Evolutionary conservation across 2,329 filamentous ascomycete genomes (phyloP).

Genomic region (Sclerotinia minor): DNA sequence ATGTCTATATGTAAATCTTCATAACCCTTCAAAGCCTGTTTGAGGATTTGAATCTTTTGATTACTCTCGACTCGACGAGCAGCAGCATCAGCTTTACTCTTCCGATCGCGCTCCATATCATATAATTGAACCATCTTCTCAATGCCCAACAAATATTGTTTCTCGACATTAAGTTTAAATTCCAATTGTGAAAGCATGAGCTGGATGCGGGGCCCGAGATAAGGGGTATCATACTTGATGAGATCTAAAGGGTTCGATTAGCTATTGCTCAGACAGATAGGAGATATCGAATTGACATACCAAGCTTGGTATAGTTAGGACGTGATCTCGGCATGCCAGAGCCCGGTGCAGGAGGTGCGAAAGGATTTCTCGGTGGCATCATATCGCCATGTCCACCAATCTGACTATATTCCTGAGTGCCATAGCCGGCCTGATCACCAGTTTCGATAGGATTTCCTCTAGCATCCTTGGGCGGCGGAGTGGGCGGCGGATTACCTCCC

Average conservation of each 20-base stretch:
- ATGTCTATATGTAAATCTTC: constrained; percentile 96
- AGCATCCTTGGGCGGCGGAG: constrained; percentile 74
- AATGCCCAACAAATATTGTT: constrained; percentile 97
- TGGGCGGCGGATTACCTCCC: constrained; percentile 54
- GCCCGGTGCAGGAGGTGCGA: constrained; percentile 69
- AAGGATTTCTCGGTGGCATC: constrained; percentile 81
- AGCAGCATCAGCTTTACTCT: constrained; percentile 91
- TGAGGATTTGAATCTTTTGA: constrained; percentile 94
- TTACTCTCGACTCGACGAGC: constrained; percentile 89
- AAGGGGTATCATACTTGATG: constrained; percentile 96
- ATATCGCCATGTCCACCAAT: constrained; percentile 67
- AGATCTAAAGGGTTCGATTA: constrained; percentile 62
- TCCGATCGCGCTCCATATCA: constrained; percentile 93
- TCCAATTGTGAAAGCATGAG: constrained; percentile 98
- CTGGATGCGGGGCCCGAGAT: constrained; percentile 95
- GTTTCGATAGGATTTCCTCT: constrained; percentile 48
- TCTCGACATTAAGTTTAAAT: constrained; percentile 98
- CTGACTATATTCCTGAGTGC: constrained; percentile 55
- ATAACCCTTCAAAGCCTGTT: constrained; percentile 94
- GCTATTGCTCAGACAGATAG: constrained; percentile 20
- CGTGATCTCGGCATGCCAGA: constrained; percentile 69
- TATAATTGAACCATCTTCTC: constrained; percentile 99
- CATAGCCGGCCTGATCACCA: constrained; percentile 63
- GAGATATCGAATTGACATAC: constrained; percentile 52
- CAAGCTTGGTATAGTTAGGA: constrained; percentile 94